Conservation (phyloP, 2,329 filamentous ascomycete genomes). For the Erysiphe pisi region DNA sequence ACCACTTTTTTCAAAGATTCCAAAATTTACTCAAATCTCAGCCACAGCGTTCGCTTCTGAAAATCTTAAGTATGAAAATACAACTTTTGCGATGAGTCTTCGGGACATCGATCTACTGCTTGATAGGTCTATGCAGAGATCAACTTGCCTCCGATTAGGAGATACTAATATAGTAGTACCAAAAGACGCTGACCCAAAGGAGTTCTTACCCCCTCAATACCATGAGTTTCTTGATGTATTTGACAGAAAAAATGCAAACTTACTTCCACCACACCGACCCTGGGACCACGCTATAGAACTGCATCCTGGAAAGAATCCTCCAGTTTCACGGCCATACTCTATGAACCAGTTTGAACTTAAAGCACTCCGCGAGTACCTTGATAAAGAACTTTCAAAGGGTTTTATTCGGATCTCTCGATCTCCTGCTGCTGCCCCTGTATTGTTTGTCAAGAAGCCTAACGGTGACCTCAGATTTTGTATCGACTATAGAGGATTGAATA, state of each 20-base stretch:
- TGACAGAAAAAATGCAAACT: background rate
- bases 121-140: background rate
- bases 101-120: background rate
- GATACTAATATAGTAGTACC: background rate
- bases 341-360: background rate
- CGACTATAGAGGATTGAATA: background rate
- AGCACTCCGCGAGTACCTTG: background rate
- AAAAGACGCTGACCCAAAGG: background rate
- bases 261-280: background rate
- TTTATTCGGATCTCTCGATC: background rate
- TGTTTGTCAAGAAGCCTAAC: background rate
- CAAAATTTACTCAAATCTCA: too few relatives aligned
- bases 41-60: too few relatives aligned
- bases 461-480: background rate
- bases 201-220: background rate
- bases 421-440: background rate
- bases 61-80: too few relatives aligned
- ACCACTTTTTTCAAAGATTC: background rate
- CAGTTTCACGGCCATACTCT: background rate
- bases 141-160: too few relatives aligned
- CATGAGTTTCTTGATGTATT: background rate
- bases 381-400: background rate
- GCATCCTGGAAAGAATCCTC: background rate
- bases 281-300: background rate
- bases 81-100: background rate